Evolutionary conservation across 768 basidiomycete species (phyloP), one percentile per base, ranked within the genome.

Genomic region (Crepidotus variabilis): DNA sequence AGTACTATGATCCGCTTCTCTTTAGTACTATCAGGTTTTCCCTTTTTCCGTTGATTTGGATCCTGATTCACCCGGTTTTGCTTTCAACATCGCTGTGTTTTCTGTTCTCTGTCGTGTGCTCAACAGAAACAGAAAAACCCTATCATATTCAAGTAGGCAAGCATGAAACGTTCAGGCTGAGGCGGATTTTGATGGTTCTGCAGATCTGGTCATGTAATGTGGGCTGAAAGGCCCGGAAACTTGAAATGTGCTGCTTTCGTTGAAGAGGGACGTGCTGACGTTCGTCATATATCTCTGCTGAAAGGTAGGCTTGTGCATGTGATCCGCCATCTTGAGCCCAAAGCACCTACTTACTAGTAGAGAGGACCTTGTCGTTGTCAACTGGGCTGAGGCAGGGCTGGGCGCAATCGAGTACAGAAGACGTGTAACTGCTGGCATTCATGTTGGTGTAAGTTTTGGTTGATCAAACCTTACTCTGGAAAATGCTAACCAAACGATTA

Each of bases 21-120:
- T 8, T 8, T 36, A 33, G 21, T 1, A 46, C 45, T 22, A 23
- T 55, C 20, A 13, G 47, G 20, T n/a, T n/a, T n/a, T n/a, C n/a
- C n/a, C n/a, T n/a, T 11, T 55, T 13, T 55, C 54, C 1, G 54
- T 23, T 21, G 54, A 55, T 47, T 32, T 55, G 54, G 54, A 55
- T 21, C 23, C 33, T 10, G 32, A 10, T 34, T 23, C 20, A 7
- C 24, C 28, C 43, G 46, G 22, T 13, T 47, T 55, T 10, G 6
- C 4, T 11, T 55, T 55, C 46, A 8, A 55, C 16, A 14, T 55
- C 7, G 33, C 43, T 5, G 22, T 47, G 3, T 21, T 47, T 55
- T 28, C 21, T 20, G 20, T 32, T 34, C 1, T 11, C 18, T 16
- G 11, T 34, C 20, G 35, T 16, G n/a, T n/a, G n/a, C n/a, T n/a